Base-by-base conservation (phyloP, 2,329 filamentous ascomycete species). In the Orbilia brochopaga region DNA sequence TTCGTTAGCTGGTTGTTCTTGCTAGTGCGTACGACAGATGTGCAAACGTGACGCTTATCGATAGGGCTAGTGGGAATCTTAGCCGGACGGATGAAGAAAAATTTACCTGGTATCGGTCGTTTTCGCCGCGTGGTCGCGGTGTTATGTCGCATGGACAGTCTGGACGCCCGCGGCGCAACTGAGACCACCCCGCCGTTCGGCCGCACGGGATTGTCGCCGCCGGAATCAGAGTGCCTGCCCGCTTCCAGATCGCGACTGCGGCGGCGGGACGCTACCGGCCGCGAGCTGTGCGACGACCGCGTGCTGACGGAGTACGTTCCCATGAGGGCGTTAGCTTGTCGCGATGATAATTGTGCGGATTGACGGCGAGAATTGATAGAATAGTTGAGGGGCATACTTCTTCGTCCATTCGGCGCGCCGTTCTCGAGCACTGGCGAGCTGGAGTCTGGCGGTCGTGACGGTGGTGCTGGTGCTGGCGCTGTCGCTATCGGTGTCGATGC, bases 241-340 rank as follows among this genome's bases (percentile, higher is more conserved):
- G 55, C 66, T 56, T 70, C 66, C 37, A 70, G 54, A 23, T 70
- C 66, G 54, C 55, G 59, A 51, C 53, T 70, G 51, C 66, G 66
- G 13, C 59, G 59, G 48, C 66, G 62, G 52, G 24, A 21, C 15
- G 32, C 30, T 15, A 35, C 52, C 55, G 66, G 55, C 23, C 54
- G 60, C 30, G 66, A 64, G 35, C 59, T 63, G 32, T 21, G 30
- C 4, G 35, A 54, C 35, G 66, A 70, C 13, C 10, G 37, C 15
- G 66, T 59, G 23, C 66, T 70, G 37, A 64, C 60, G 4, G 66
- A 32, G 19, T 59, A 64, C 8, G 66, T 70, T 60, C 66, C 66
- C 66, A 70, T 70, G 56, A 46, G 66, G 59, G 59, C 51, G 66
- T 70, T 57, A 70, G 59, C 35, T 63, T 63, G 8, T 51, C 35